Evolutionary conservation across 345 rosid genomes (phyloP).

Genomic region (Brassica napus): DNA sequence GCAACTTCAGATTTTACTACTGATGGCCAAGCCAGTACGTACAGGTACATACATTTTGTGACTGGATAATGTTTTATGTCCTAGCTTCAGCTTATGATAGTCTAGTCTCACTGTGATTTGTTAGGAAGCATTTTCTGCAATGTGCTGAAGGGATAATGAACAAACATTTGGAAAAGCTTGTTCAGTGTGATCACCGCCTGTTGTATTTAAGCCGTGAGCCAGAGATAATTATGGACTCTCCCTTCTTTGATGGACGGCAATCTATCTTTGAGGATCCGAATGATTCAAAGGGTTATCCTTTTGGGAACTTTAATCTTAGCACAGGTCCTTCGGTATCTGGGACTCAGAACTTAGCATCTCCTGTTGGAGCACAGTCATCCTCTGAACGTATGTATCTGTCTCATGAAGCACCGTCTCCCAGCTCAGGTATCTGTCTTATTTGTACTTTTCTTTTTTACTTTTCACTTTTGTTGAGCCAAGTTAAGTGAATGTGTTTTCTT

Average conservation of each 20-base stretch:
- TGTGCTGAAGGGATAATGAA: constrained; percentile 83
- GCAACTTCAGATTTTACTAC: constrained; percentile 98
- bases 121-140: constrained; percentile 93
- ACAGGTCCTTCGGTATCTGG: constrained; percentile 51
- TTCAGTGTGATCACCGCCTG: constrained; percentile 91
- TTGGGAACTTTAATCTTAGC: constrained; percentile 46
- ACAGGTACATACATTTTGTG: constrained; percentile 51
- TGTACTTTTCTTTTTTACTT: neutral
- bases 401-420: constrained; percentile 81
- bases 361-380: constrained; percentile 70
- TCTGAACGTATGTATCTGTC: constrained; percentile 63
- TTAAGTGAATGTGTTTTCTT: neutral
- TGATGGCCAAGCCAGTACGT: constrained; percentile 87
- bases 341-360: constrained; percentile 63
- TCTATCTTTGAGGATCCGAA: constrained; percentile 73
- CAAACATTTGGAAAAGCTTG: constrained; percentile 93
- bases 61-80: neutral
- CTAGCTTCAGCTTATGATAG: constrained; percentile 16
- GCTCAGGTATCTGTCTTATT: constrained; percentile 62
- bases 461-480: neutral
- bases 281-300: constrained; percentile 54
- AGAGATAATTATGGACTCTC: constrained; percentile 72
- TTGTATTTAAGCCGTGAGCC: constrained; percentile 81
- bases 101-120: constrained; percentile 10
- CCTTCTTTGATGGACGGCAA: constrained; percentile 65